Evolutionary conservation across 306 rosid species (phyloP).

Genomic region (Geum urbanum): DNA sequence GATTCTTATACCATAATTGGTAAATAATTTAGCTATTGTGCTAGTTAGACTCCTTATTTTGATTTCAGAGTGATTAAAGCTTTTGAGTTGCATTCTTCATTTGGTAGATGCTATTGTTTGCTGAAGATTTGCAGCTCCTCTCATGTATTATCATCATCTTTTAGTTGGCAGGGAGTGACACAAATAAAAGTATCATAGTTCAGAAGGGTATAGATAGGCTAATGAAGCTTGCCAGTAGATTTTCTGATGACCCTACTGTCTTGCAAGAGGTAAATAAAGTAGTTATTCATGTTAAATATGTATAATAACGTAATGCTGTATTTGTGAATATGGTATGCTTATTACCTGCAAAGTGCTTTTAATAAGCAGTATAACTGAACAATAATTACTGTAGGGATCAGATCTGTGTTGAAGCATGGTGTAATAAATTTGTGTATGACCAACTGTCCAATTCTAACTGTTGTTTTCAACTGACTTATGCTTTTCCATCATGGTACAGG

Average conservation of each 20-base stretch:
- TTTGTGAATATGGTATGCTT: background rate
- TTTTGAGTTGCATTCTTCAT: too few species aligned
- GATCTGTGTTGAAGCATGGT: background rate
- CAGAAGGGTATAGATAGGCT: constrained; percentile 78
- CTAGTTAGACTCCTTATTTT: too few species aligned
- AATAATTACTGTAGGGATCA: background rate
- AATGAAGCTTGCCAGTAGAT: constrained; percentile 67
- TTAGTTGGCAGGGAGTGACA: too few species aligned
- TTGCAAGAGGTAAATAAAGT: constrained; percentile 64
- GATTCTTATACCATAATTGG: too few species aligned
- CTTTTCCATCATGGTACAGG: constrained; percentile 35
- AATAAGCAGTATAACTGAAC: background rate
- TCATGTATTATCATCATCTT: too few species aligned
- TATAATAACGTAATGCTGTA: background rate
- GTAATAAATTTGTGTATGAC: background rate
- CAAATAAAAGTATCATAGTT: constrained; percentile 53
- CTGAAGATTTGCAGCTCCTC: too few species aligned
- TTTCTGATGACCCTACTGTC: constrained; percentile 67
- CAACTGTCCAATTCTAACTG: background rate
- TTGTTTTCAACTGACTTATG: background rate
- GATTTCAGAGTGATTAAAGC: too few species aligned
- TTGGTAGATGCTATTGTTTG: too few species aligned
- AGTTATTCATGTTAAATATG: too few species aligned
- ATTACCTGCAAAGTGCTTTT: background rate
- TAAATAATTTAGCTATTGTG: too few species aligned